A percentile compares a stretch with the other conserved stretches of the same genome.
Conservation (phyloP, 768 basidiomycete genomes). For the Suillus plorans region DNA sequence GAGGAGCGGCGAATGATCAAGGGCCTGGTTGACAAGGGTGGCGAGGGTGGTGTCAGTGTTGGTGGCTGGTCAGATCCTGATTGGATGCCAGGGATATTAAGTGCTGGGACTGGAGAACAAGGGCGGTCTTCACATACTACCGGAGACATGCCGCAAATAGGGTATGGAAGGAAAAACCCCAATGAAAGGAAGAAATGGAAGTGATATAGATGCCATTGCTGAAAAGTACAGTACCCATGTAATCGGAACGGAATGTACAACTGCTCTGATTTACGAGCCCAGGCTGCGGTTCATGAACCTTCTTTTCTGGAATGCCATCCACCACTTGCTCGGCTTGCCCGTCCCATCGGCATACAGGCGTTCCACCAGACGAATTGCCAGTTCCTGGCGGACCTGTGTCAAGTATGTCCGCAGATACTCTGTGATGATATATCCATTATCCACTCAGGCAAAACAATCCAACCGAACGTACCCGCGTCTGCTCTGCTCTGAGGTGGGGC, state of each 20-base stretch:
- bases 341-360: conserved; percentile 90
- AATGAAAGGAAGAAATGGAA: conserved; percentile 67
- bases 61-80: conserved; percentile 96
- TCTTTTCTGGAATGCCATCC: conserved; percentile 99
- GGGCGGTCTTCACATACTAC: conserved; percentile 53
- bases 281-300: conserved; percentile 93
- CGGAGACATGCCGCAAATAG: conserved; percentile 79
- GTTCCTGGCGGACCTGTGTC: conserved; percentile 89
- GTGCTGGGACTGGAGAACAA: conserved; percentile 66
- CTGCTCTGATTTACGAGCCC: conserved; percentile 46
- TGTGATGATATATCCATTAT: conserved; percentile 30
- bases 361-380: conserved; percentile 83
- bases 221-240: conserved; percentile 22
- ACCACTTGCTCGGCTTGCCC: conserved; percentile 98
- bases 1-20: conserved; percentile 71
- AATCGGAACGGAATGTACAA: conserved; percentile 15
- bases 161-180: conserved; percentile 86
- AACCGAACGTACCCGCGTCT: conserved; percentile 67
- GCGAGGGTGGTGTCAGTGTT: conserved; percentile 50
- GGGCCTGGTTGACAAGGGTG: conserved; percentile 52
- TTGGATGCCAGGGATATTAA: conserved; percentile 84
- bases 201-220: conserved; percentile 21
- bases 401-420: conserved; percentile 92
- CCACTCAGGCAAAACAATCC: neutral
- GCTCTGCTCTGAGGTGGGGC: conserved; percentile 71